These are phyloP conservation scores for Centaurea solstitialis DNA, from an alignment of 129 eudicot species.

Conservation along the genomic window DNA sequence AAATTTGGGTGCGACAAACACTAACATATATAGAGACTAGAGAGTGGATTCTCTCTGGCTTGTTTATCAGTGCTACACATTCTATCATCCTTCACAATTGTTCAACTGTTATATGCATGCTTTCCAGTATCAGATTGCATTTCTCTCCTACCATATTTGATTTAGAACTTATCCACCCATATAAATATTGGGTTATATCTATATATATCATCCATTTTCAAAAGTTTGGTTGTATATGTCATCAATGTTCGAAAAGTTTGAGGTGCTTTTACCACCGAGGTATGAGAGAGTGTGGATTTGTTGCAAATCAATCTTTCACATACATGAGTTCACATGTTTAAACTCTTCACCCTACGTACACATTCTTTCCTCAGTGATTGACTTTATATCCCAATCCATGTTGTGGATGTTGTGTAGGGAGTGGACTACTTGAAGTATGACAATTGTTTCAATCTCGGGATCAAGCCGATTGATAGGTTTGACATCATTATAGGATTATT, in stretches of 20 bases:
- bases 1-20: not conserved
- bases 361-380: not conserved
- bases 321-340: not conserved
- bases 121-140: not conserved
- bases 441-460: constrained; percentile 95
- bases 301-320: not conserved
- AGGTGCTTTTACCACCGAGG: not conserved
- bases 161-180: too few species aligned
- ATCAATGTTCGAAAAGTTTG: not conserved
- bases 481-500: not conserved
- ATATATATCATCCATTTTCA: not conserved
- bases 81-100: not conserved
- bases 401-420: constrained; percentile 49
- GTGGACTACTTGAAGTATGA: constrained; percentile 97
- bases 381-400: not conserved
- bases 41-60: not conserved
- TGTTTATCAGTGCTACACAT: not conserved
- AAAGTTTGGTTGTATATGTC: not conserved
- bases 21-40: not conserved
- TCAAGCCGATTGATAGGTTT: constrained; percentile 75
- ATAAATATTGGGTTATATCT: not conserved
- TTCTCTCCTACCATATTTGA: not conserved
- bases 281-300: too few species aligned
- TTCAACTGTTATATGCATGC: not conserved
- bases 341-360: not conserved